Evolutionary conservation across 1,284 basidiomycete genomes (phyloP).

Genomic region (Marasmius oreades): DNA sequence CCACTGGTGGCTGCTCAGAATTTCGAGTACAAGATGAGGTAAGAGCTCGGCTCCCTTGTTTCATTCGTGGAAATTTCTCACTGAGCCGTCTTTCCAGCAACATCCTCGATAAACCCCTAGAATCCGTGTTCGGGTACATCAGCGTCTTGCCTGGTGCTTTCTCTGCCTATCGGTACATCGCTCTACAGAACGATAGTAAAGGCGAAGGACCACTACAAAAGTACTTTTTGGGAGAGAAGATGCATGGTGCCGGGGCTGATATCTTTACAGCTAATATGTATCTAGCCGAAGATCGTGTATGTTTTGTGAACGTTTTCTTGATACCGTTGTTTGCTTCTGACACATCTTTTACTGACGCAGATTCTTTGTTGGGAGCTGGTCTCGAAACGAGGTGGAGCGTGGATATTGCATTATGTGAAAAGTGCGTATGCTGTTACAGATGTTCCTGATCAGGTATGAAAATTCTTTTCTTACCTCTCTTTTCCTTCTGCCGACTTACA

Average conservation of each 20-base stretch:
- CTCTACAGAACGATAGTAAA: conserved; percentile 78
- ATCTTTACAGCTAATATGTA: conserved; percentile 97
- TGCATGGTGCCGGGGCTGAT: conserved; percentile 85
- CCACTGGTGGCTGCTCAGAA: conserved; percentile 90
- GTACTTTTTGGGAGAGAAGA: conserved; percentile 94
- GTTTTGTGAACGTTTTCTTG: conserved; percentile 22
- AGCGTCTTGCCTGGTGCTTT: conserved; percentile 92
- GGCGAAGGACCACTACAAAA: conserved; percentile 90
- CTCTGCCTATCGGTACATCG: conserved; percentile 68
- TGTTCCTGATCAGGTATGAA: conserved; percentile 75
- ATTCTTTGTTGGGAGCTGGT: conserved; percentile 96
- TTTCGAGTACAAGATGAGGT: conserved; percentile 95
- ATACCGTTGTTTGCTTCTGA: conserved; percentile 8
- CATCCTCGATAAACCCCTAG: conserved; percentile 87
- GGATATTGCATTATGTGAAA: conserved; percentile 94
- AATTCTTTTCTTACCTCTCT: not conserved
- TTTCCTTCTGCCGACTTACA: not conserved
- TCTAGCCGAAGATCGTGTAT: conserved; percentile 82
- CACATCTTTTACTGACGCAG: no score
- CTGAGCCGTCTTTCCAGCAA: conserved; percentile 34
- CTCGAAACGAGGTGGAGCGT: conserved; percentile 79
- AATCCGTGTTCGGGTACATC: conserved; percentile 88
- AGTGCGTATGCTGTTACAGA: conserved; percentile 91
- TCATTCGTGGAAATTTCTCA: not conserved
- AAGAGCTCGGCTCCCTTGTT: not conserved